Evolutionary conservation across 257 asterid species (phyloP).

Genomic region (Capsicum baccatum): DNA sequence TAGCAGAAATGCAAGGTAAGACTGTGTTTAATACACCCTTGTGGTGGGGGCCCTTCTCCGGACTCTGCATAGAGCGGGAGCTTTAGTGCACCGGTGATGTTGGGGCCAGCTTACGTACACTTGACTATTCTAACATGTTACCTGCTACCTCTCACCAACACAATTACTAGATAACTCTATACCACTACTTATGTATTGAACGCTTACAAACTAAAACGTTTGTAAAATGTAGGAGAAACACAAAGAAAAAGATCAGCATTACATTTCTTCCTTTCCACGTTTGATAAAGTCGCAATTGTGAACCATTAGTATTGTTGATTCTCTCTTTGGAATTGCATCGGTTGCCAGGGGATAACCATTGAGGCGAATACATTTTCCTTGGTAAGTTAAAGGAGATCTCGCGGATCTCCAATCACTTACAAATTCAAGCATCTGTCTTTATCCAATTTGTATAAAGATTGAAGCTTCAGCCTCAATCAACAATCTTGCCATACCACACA

Average conservation of each 20-base stretch:
- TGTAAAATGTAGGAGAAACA: background rate
- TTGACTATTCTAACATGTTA: background rate
- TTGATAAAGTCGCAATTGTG: conserved; percentile 49
- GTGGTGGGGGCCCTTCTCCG: too few relatives aligned
- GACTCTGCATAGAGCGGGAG: too few relatives aligned
- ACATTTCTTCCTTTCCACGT: conserved; percentile 66
- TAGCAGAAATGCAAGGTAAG: too few relatives aligned
- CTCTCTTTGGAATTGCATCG: conserved; percentile 30
- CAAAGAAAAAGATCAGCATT: conserved; percentile 19
- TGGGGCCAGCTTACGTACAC: background rate
- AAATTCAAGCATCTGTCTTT: conserved; percentile 25
- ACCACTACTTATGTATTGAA: too few relatives aligned
- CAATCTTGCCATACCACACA: background rate
- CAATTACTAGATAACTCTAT: background rate
- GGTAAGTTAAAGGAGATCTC: conserved; percentile 13
- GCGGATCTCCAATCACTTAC: conserved; percentile 4
- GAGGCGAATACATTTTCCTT: conserved; percentile 46
- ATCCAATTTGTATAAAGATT: conserved; percentile 13
- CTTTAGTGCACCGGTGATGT: too few relatives aligned
- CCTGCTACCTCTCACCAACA: background rate
- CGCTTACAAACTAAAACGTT: background rate
- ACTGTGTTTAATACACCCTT: too few relatives aligned
- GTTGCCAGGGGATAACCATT: conserved; percentile 25
- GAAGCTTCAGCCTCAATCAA: conserved; percentile 20
- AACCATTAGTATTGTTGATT: conserved; percentile 33